These are phyloP conservation scores for Solidago caesia DNA, from an alignment of 129 eudicot species.

Conservation along the genomic window DNA sequence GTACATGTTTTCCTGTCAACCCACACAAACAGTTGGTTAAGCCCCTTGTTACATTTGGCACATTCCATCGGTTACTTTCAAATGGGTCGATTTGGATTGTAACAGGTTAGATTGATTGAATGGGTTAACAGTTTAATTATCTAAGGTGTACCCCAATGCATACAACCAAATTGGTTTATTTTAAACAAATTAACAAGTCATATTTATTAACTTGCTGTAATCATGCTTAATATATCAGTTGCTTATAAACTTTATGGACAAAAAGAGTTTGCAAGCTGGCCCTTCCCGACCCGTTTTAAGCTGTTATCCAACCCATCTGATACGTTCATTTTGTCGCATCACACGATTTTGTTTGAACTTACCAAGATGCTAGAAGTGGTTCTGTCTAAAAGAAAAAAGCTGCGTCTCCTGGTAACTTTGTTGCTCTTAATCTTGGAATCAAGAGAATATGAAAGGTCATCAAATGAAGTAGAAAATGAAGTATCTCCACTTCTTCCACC, in stretches of 20 bases:
- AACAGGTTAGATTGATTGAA: neutral
- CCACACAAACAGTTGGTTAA: neutral
- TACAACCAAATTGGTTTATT: neutral
- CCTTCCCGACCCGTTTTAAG: neutral
- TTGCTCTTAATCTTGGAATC: conserved; percentile 34
- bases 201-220: neutral
- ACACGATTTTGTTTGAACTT: neutral
- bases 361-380: conserved; percentile 20
- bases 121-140: neutral
- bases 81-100: neutral
- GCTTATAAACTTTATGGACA: neutral
- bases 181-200: neutral
- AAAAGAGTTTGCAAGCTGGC: neutral
- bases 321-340: neutral
- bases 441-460: conserved; percentile 5
- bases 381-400: conserved; percentile 14
- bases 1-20: conserved; percentile 44
- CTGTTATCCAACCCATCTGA: neutral
- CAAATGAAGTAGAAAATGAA: conserved; percentile 25
- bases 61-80: neutral
- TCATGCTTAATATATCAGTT: neutral
- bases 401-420: conserved; percentile 39
- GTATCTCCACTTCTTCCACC: neutral
- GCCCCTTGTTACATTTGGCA: neutral
- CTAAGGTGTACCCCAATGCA: neutral